Conservation (phyloP, 495 filamentous ascomycete species). For the Tuber calosporum region DNA sequence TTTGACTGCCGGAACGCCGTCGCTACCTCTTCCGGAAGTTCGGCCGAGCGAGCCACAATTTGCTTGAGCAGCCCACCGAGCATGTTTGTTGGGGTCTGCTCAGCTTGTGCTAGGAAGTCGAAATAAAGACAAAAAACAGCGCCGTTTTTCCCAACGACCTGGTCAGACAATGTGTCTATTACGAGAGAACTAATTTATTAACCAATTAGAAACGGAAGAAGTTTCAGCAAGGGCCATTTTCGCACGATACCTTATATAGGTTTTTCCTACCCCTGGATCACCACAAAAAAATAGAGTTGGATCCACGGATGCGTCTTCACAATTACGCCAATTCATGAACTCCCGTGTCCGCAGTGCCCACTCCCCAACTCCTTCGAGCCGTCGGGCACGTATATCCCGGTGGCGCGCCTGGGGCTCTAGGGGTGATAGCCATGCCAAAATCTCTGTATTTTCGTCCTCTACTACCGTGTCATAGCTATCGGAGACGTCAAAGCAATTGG, state of each 20-base stretch:
- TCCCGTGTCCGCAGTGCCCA: background rate
- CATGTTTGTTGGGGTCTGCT: background rate
- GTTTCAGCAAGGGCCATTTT: background rate
- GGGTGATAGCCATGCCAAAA: background rate
- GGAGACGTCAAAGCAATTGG: background rate
- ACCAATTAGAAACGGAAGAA: background rate
- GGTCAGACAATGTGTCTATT: background rate
- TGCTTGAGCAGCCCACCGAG: constrained; percentile 1
- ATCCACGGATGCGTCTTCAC: constrained; percentile 4
- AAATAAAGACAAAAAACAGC: background rate
- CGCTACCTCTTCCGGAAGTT: background rate
- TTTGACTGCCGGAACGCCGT: background rate
- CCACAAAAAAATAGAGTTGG: background rate
- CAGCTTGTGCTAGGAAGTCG: background rate
- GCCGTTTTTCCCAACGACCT: background rate
- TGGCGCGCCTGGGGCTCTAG: background rate
- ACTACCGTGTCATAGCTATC: background rate
- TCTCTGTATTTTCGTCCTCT: background rate
- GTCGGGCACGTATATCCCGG: background rate
- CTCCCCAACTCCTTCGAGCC: background rate
- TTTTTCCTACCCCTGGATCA: background rate
- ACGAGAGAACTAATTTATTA: background rate
- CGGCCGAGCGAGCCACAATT: background rate
- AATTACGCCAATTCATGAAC: background rate
- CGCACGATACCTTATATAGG: background rate